Conservation (phyloP, 208 protist species). For the Wallacemonas rigidus region DNA sequence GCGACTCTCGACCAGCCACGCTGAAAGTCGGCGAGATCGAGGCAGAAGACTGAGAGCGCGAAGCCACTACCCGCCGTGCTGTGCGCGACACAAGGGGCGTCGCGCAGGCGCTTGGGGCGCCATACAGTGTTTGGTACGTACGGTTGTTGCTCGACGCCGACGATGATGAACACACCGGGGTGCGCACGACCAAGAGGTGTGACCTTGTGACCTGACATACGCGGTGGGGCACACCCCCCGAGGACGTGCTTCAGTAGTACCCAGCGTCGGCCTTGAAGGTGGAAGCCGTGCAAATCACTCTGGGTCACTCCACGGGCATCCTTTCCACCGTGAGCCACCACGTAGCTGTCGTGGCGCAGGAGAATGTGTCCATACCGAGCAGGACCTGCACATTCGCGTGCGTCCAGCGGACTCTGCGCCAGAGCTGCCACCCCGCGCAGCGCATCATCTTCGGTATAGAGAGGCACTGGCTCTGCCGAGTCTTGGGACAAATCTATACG, state of each 20-base stretch:
- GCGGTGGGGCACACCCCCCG: constrained; percentile 23
- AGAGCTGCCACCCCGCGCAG: background rate
- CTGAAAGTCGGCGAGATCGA: constrained; percentile 18
- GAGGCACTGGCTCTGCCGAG: background rate
- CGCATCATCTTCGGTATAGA: constrained; percentile 10
- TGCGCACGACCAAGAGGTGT: constrained; percentile 5
- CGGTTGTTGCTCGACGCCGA: constrained; percentile 10
- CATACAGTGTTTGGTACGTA: background rate
- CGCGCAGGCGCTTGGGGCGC: background rate
- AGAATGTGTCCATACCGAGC: constrained; percentile 21
- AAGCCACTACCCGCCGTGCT: background rate
- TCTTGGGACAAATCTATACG: no score
- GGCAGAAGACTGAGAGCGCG: constrained; percentile 12
- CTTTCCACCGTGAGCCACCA: constrained; percentile 27
- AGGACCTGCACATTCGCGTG: constrained; percentile 8
- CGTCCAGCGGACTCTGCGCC: background rate
- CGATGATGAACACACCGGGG: constrained; percentile 10
- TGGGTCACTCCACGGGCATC: constrained; percentile 12
- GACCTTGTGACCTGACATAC: constrained; percentile 24
- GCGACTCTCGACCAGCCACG: constrained; percentile 11
- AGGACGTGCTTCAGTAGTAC: constrained; percentile 15
- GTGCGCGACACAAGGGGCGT: background rate
- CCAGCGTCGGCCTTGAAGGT: constrained; percentile 15
- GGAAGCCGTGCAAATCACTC: constrained; percentile 19
- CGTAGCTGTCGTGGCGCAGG: constrained; percentile 8